Percentiles rank a stretch among this genome's conserved stretches.
Conservation (phyloP, 495 filamentous ascomycete genomes). For the Platismatia glauca region DNA sequence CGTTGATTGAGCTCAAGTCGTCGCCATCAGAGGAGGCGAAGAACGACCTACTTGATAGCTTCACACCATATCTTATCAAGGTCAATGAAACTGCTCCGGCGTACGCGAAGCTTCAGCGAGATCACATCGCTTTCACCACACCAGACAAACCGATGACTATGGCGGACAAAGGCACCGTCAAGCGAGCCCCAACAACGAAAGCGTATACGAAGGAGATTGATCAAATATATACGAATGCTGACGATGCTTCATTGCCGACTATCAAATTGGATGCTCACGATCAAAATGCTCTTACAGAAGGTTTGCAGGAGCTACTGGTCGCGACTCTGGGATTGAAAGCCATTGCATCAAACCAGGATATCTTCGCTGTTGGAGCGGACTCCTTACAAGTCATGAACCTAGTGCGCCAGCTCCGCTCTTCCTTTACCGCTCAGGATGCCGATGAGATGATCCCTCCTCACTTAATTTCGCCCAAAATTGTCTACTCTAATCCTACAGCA, state of each 20-base stretch:
- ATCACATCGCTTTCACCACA: slow-evolving; percentile 16
- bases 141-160: neutral
- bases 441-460: slow-evolving; percentile 4
- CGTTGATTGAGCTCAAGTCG: slow-evolving; percentile 26
- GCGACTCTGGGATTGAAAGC: neutral
- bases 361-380: slow-evolving; percentile 2
- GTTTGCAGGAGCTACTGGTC: neutral
- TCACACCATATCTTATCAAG: slow-evolving; percentile 24
- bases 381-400: slow-evolving; percentile 4
- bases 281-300: neutral
- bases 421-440: neutral
- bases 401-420: neutral
- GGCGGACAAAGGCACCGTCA: neutral
- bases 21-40: slow-evolving; percentile 15
- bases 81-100: slow-evolving; percentile 26
- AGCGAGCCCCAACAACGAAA: neutral
- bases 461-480: neutral
- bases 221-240: neutral
- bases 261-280: neutral
- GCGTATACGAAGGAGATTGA: slow-evolving; percentile 2
- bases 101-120: slow-evolving; percentile 24
- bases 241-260: neutral
- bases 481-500: slow-evolving; percentile 7
- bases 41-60: slow-evolving; percentile 25
- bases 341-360: neutral